Evolutionary conservation across 495 filamentous ascomycete genomes (phyloP), one percentile per base, ranked within the genome.

Genomic region (Podospora fimiseda): DNA sequence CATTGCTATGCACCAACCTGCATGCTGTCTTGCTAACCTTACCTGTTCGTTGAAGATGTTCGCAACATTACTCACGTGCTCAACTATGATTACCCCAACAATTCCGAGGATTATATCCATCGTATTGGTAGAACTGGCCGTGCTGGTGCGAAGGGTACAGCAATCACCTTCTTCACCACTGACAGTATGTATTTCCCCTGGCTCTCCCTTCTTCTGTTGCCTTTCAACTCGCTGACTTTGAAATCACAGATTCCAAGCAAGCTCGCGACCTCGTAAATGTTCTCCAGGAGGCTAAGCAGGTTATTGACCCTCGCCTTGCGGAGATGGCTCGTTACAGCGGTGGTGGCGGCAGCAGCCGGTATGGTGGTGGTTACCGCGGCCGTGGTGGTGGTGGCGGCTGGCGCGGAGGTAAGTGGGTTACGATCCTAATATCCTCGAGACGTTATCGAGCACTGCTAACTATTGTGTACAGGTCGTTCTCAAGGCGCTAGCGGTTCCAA

Each of bases 1-100:
- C 70, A 68, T 78, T 78, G 77, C 74, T 76, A 73, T 72, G 56
- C 51, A 67, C 70, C 58, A 60, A 66, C 61, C 68, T 57, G 23
- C 70, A 74, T 70, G 65, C 63, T 56, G 61, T 76, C n/a, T 47
- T 81, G 89, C 92, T 97, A 95, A 96, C 89, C 75, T 80, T 70
- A 71, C 61, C 51, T 52, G 15, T 59, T 64, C 60, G 62, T 69
- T 84, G 42, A 96, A 98, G 93, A 98, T 85, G 93, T 98, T 80
- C 90, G 90, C 73, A 92, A 98, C 80, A 98, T 98, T 75, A 96
- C 92, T 73, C 93, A 98, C 77, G 93, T 98, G 76, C 80, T 98
- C 75, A 98, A 98, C 85, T 97, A 96, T 87, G 93, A 98, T 74
- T 96, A 96, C 71, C 93, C 93, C 69, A 96, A 97, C 80, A 98